Conservation (phyloP, 805 yeast species). For the Debaryomyces hansenii region DNA sequence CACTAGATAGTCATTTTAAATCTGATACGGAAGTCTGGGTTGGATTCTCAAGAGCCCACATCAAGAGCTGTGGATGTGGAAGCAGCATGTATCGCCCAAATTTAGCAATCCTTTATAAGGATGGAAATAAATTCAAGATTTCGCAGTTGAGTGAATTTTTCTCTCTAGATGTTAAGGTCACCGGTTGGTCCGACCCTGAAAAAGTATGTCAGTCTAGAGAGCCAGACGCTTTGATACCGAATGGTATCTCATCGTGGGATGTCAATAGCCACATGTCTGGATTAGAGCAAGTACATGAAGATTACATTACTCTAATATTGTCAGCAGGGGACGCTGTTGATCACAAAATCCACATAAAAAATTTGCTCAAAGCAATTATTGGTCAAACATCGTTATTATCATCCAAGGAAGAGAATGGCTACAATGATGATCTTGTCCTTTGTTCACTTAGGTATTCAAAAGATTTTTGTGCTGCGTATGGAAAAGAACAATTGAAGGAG, state of each 20-base stretch:
- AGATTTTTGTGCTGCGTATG: conserved; percentile 13
- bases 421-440: conserved; percentile 9
- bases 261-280: neutral
- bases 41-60: conserved; percentile 29
- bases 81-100: conserved; percentile 26
- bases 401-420: conserved; percentile 4
- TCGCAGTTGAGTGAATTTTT: conserved; percentile 13
- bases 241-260: conserved; percentile 8
- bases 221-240: conserved; percentile 23
- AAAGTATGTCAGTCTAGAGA: conserved; percentile 14
- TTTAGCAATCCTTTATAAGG: conserved; percentile 18
- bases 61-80: conserved; percentile 28
- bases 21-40: conserved; percentile 21
- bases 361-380: conserved; percentile 6
- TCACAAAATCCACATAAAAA: conserved; percentile 12
- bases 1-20: neutral
- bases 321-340: conserved; percentile 18
- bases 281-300: conserved; percentile 5
- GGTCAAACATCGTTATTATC: neutral
- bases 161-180: conserved; percentile 10
- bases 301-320: conserved; percentile 13
- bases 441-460: conserved; percentile 13
- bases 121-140: conserved; percentile 8
- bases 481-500: conserved; percentile 4
- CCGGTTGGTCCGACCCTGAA: conserved; percentile 15